These are phyloP conservation scores for Termitomyces sp. DNA, from an alignment of 768 basidiomycete genomes.

Conservation along the genomic window DNA sequence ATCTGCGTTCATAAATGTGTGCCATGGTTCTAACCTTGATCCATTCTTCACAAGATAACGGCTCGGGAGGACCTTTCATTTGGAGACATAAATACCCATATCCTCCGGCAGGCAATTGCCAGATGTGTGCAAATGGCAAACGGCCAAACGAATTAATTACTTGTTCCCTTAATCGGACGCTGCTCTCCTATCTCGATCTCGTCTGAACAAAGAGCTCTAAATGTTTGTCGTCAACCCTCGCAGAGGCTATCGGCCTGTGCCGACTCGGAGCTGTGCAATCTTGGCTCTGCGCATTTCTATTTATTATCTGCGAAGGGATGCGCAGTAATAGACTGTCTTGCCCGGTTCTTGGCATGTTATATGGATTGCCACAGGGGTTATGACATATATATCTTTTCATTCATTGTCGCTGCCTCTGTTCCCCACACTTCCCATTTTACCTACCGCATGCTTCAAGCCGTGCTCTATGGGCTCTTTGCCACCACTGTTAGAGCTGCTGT, in stretches of 20 bases:
- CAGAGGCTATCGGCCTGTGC: background rate
- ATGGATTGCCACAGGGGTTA: background rate
- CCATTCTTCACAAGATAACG: background rate
- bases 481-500: constrained; percentile 13
- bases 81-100: background rate
- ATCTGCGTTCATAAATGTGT: background rate
- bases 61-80: background rate
- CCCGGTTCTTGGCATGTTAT: background rate
- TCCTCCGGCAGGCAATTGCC: background rate
- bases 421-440: background rate
- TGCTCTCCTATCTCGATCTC: background rate
- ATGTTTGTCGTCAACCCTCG: background rate
- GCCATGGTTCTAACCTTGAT: background rate
- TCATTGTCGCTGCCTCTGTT: background rate
- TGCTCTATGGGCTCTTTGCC: constrained; percentile 6
- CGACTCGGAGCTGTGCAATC: background rate
- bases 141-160: background rate
- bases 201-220: background rate
- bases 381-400: background rate
- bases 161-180: background rate
- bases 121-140: background rate
- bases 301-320: background rate
- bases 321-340: background rate
- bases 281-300: background rate
- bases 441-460: constrained; percentile 6